These are phyloP conservation scores for Geotrichum europaeum DNA, from an alignment of 1,139 yeast genomes.

Conservation along the genomic window DNA sequence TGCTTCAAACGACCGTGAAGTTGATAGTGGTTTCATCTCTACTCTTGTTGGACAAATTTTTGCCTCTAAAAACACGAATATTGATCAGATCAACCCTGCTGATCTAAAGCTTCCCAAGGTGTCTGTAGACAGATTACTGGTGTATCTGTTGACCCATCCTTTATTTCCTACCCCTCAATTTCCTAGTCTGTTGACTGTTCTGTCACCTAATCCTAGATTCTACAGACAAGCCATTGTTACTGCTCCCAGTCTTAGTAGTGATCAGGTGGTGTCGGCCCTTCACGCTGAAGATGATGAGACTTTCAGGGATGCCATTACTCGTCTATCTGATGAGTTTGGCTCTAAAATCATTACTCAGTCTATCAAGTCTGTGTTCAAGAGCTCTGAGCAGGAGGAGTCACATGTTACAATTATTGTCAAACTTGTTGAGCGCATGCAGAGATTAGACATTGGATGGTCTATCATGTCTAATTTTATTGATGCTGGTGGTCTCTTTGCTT, in stretches of 20 bases:
- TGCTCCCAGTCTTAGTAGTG: conserved; percentile 61
- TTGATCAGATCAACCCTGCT: conserved; percentile 15
- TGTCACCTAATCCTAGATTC: conserved; percentile 52
- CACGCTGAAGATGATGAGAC: conserved; percentile 49
- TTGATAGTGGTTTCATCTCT: conserved; percentile 53
- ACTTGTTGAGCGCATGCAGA: conserved; percentile 40
- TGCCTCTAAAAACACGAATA: conserved; percentile 7
- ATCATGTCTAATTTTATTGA: conserved; percentile 60
- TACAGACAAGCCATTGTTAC: conserved; percentile 77
- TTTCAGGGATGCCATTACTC: conserved; percentile 59
- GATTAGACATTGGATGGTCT: conserved; percentile 50
- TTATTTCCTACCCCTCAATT: conserved; percentile 62
- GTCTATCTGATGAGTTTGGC: conserved; percentile 57
- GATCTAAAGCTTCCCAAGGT: conserved; percentile 3
- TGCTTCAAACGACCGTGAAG: conserved; percentile 60
- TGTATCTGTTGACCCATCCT: conserved; percentile 81
- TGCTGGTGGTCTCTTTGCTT: conserved; percentile 65
- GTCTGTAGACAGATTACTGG: conserved; percentile 45
- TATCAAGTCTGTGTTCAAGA: conserved; percentile 19
- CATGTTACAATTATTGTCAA: conserved; percentile 31
- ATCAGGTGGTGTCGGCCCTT: conserved; percentile 58
- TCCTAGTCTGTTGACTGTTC: conserved; percentile 47
- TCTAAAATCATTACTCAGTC: conserved; percentile 29
- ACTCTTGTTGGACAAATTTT: conserved; percentile 14
- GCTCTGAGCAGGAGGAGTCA: conserved; percentile 16